Evolutionary conservation across 306 rosid species (phyloP).

Genomic region (Adenanthera pavonina): DNA sequence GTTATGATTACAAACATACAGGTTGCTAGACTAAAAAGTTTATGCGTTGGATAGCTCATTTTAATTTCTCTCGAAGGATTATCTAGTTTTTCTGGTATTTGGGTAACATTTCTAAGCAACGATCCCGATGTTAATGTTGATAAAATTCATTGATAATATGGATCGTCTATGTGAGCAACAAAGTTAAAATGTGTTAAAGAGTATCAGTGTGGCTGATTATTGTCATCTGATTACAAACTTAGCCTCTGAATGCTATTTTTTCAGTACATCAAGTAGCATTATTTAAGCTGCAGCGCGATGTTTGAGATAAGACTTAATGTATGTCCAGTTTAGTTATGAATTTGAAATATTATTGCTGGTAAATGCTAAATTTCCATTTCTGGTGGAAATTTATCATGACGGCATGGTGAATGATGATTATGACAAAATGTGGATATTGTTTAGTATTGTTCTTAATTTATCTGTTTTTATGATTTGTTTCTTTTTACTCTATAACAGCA

Average conservation of each 20-base stretch:
- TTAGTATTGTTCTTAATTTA: conserved; percentile 14
- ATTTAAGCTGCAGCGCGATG: too few relatives aligned
- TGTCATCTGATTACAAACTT: background rate
- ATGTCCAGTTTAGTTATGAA: conserved; percentile 23
- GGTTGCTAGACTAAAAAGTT: conserved; percentile 4
- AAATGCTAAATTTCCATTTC: conserved; percentile 26
- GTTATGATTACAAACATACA: background rate
- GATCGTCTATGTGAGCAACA: conserved; percentile 15
- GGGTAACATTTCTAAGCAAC: conserved; percentile 6
- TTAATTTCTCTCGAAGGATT: conserved; percentile 6
- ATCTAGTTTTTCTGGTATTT: conserved; percentile 13
- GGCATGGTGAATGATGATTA: background rate
- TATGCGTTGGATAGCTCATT: conserved; percentile 5
- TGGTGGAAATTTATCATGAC: conserved; percentile 17
- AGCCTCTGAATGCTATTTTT: background rate
- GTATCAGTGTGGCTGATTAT: conserved; percentile 2
- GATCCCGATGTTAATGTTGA: background rate
- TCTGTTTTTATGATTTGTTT: conserved; percentile 30
- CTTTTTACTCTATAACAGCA: conserved; percentile 58
- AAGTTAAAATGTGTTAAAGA: conserved; percentile 1
- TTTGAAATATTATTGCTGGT: conserved; percentile 4
- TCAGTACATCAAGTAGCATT: background rate
- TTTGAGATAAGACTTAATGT: background rate
- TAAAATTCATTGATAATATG: background rate
- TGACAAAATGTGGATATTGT: conserved; percentile 8